A percentile compares a stretch with the other conserved stretches of the same genome.
phyloP scores from a whole-genome alignment of 768 basidiomycete species.

The Tylopilus vinaceipallidus region DNA sequence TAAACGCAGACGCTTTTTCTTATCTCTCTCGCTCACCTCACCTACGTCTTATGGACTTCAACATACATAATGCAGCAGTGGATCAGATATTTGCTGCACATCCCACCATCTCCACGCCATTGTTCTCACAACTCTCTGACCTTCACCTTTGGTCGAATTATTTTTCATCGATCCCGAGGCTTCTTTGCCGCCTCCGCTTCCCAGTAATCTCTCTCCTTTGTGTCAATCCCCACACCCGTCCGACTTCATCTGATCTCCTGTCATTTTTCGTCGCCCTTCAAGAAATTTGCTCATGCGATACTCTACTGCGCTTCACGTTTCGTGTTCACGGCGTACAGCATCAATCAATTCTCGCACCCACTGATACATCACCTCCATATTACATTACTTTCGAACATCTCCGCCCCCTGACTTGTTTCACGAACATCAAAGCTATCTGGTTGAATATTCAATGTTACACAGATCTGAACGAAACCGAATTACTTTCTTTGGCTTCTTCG shows the following conservation, averaged over 20 bases:
- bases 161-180: no score
- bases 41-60: no score
- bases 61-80: no score
- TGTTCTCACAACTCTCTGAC: no score
- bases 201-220: not conserved
- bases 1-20: no score
- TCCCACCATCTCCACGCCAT: no score
- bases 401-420: constrained; percentile 3
- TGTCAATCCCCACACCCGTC: not conserved
- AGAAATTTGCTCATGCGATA: not conserved
- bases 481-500: constrained; percentile 13
- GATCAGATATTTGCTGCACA: no score
- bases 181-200: no score
- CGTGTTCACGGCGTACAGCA: not conserved
- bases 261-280: constrained; percentile 5
- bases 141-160: no score
- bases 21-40: no score
- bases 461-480: constrained; percentile 6
- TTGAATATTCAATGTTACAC: not conserved
- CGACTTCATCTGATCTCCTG: not conserved
- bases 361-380: not conserved
- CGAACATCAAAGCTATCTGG: constrained; percentile 1
- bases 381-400: constrained; percentile 2
- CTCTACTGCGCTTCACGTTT: not conserved
- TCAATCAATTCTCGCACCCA: not conserved